phyloP scores from a whole-genome alignment of 2,329 filamentous ascomycete genomes.

The Colletotrichum sp. region DNA sequence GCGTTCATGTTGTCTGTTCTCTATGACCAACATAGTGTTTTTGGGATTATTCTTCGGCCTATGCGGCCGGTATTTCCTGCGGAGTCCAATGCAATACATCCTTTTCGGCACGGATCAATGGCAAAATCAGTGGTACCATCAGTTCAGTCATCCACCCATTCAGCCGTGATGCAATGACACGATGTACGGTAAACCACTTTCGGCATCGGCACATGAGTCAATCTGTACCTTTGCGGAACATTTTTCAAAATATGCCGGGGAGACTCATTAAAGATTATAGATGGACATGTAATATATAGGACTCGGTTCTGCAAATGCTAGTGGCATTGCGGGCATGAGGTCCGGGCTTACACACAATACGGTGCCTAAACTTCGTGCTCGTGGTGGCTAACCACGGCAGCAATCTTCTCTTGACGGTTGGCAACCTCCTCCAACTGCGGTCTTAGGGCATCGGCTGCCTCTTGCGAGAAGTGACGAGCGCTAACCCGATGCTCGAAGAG shows the following conservation, averaged over 20 bases:
- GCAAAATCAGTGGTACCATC: background rate
- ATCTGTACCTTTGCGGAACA: background rate
- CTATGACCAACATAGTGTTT: background rate
- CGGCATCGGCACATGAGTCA: background rate
- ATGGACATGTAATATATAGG: background rate
- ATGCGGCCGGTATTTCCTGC: background rate
- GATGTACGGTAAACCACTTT: background rate
- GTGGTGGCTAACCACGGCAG: slow-evolving; percentile 10
- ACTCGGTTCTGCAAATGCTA: background rate
- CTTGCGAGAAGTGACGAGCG: slow-evolving; percentile 21
- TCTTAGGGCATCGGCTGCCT: slow-evolving; percentile 14
- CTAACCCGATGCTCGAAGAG: slow-evolving; percentile 27
- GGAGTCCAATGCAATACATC: background rate
- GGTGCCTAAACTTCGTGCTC: slow-evolving; percentile 7
- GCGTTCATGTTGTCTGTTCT: background rate
- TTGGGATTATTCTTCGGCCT: background rate
- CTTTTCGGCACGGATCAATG: background rate
- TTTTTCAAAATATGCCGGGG: background rate
- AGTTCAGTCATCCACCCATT: background rate
- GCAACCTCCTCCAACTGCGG: slow-evolving; percentile 22
- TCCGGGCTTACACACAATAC: background rate
- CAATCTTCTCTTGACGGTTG: slow-evolving; percentile 18
- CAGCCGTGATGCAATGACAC: background rate
- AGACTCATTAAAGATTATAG: background rate
- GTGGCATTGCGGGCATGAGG: background rate